phyloP scores from a whole-genome alignment of 1,284 basidiomycete genomes.

The Xerocomus nothofagi region DNA sequence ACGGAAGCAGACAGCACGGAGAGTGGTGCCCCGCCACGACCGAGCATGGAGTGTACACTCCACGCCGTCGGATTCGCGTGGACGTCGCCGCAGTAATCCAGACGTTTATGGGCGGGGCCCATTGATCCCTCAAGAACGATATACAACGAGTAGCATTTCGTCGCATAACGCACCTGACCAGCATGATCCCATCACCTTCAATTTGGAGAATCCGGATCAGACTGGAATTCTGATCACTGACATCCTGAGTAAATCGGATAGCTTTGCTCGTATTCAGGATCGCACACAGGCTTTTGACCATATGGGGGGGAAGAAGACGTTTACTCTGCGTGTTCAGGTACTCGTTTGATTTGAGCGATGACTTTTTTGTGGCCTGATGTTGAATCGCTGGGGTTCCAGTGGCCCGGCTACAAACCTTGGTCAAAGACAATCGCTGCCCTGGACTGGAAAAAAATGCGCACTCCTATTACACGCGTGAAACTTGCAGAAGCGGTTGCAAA shows the following conservation, averaged over 20 bases:
- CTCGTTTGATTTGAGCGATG: background rate
- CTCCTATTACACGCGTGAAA: conserved; percentile 38
- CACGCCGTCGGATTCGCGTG: background rate
- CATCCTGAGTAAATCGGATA: conserved; percentile 16
- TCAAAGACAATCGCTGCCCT: conserved; percentile 31
- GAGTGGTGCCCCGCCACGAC: conserved; percentile 19
- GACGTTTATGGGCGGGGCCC: conserved; percentile 18
- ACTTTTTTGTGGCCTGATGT: background rate
- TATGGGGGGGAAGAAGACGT: conserved; percentile 29
- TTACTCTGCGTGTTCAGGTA: conserved; percentile 32
- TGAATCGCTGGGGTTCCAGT: conserved; percentile 16
- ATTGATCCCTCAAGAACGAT: conserved; percentile 24
- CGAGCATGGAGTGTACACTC: conserved; percentile 12
- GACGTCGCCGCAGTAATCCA: conserved; percentile 5
- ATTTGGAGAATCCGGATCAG: conserved; percentile 20
- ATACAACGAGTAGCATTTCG: conserved; percentile 19
- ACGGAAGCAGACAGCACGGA: conserved; percentile 18
- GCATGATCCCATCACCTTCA: conserved; percentile 18
- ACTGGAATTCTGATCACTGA: conserved; percentile 25
- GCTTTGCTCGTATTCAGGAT: conserved; percentile 16
- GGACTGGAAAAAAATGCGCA: conserved; percentile 33
- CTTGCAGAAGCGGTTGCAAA: conserved; percentile 42
- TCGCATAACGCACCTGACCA: conserved; percentile 1
- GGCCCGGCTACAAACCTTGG: conserved; percentile 34
- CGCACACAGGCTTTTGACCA: conserved; percentile 17